Evolutionary conservation across 441 rosid species (phyloP), one percentile per base, ranked within the genome.

Genomic region (Rhodomyrtus psidioides): DNA sequence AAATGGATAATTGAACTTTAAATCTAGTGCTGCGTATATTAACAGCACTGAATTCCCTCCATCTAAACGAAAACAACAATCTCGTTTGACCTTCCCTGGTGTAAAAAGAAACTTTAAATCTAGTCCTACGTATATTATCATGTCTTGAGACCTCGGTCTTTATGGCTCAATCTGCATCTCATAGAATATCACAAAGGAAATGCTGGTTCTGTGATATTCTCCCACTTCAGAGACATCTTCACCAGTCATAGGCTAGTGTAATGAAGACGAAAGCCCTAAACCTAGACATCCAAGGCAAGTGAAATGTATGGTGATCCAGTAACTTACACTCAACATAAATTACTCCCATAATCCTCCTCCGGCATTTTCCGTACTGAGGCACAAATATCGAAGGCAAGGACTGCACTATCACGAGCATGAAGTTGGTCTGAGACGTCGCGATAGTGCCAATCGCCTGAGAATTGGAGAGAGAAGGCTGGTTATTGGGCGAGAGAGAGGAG

Each of bases 381-480:
- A 28, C 39, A 13, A 28, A 59, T 59, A 59, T 44, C 3, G 81
- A 27, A 39, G 84, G 87, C 15, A 55, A 86, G 8, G 90, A 85
- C 21, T 89, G 92, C 58, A 95, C 94, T 46, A 95, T 89, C 70
- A 97, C 99, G 54, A 98, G 97, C 99, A 97, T 95, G 91, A 95
- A 95, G 91, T 97, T 95, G 16, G 99, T 98, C 87, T 97, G 98
- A 28, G 98, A 93, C 4, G 98, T 93, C 53, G 95, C 95, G 4
- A 95, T 97, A 7, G 93, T 92, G 39, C 98, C 99, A 86, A 95
- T 86, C 28, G 98, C 96, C 85, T 97, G 96, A 24, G 94, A 94
- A 3, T 93, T 94, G 56, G 94, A 89, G 84, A 97, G 97, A 9
- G 90, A n/a, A 21, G 93, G 94, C 23, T 65, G 82, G 27, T 92